A percentile compares a stretch with the other conserved stretches of the same genome.
Conservation (phyloP, 2,329 filamentous ascomycete genomes). For the Calonectria multiphialidica region DNA sequence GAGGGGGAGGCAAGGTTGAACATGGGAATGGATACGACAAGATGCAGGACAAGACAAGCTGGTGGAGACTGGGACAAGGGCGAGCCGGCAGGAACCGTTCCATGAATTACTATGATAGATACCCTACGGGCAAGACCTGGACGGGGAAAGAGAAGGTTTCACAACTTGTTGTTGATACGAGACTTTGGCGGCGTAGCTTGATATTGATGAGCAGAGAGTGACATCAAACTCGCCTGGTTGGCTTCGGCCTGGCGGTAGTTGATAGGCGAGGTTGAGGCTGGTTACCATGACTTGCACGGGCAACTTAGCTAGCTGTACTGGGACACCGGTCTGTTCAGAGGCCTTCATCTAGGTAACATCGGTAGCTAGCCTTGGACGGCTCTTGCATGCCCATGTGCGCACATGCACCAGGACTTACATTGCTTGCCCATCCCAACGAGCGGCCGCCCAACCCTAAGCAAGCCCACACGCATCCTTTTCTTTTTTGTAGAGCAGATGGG, state of each 20-base stretch:
- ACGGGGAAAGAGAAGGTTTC: constrained; percentile 30
- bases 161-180: constrained; percentile 31
- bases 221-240: not conserved
- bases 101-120: constrained; percentile 33
- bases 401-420: not conserved
- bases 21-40: not conserved
- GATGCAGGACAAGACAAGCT: not conserved
- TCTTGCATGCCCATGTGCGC: not conserved
- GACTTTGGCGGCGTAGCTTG: not conserved
- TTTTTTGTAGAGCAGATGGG: too few species aligned
- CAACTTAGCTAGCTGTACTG: not conserved
- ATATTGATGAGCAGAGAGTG: not conserved
- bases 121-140: constrained; percentile 30
- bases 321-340: constrained; percentile 8
- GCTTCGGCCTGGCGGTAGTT: not conserved
- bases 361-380: constrained; percentile 3
- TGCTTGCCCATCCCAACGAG: not conserved
- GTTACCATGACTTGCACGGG: not conserved
- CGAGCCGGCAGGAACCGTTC: constrained; percentile 17
- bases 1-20: not conserved
- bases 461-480: constrained; percentile 12
- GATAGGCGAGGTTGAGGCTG: not conserved
- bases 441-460: constrained; percentile 3
- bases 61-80: not conserved
- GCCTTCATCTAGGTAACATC: not conserved